phyloP scores from a whole-genome alignment of 2,329 filamentous ascomycete species.

The Microsporum audouinii region DNA sequence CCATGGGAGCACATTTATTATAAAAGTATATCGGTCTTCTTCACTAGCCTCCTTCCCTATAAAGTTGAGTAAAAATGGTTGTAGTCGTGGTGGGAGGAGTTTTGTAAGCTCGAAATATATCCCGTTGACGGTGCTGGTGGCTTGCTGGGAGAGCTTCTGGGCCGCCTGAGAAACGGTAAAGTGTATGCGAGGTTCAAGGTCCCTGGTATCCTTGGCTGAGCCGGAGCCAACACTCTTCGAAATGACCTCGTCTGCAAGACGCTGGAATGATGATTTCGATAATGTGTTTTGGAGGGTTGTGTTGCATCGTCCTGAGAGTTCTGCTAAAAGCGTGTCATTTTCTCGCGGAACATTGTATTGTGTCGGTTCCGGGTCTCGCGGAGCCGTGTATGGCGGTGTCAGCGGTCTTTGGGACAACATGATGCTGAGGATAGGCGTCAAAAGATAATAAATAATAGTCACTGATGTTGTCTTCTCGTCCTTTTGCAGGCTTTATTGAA shows the following conservation, averaged over 20 bases:
- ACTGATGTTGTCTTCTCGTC: background rate
- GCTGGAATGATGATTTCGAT: background rate
- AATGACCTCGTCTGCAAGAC: background rate
- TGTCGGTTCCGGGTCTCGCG: conserved; percentile 1
- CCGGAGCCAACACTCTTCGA: background rate
- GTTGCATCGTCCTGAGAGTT: conserved; percentile 1
- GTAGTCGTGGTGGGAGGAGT: background rate
- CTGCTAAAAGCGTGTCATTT: conserved; percentile 1
- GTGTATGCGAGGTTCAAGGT: conserved; percentile 1
- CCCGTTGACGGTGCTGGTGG: background rate
- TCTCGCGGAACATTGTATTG: background rate
- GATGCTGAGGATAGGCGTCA: background rate
- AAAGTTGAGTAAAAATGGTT: conserved; percentile 1
- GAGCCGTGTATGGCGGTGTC: conserved; percentile 1
- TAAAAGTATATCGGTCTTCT: conserved; percentile 2
- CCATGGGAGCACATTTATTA: conserved; percentile 3
- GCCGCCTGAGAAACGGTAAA: background rate
- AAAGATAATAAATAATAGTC: background rate
- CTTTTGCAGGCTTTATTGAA: background rate
- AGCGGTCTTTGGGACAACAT: background rate
- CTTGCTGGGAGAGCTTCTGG: background rate
- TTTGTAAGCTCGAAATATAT: conserved; percentile 3
- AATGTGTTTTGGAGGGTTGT: background rate
- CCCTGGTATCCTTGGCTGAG: background rate
- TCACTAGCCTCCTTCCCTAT: conserved; percentile 1